Percentiles rank a stretch among this genome's conserved stretches.
Conservation (phyloP, 1,284 basidiomycete species). For the Sporisorium exsertum region DNA sequence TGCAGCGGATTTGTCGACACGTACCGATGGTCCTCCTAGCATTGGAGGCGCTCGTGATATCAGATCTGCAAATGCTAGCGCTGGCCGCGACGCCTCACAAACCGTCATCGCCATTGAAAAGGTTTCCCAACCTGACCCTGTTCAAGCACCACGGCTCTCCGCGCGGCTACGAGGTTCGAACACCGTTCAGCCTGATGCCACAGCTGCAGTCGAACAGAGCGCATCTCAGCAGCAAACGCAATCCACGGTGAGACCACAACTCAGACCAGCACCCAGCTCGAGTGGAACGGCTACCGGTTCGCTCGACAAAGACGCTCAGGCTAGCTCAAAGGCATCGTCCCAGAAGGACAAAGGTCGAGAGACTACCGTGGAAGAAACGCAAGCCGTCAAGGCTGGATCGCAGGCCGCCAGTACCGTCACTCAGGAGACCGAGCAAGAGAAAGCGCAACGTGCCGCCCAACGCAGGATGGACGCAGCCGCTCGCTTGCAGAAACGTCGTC, state of each 20-base stretch:
- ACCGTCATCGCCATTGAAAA: conserved; percentile 15
- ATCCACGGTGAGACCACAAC: neutral
- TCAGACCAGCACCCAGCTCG: neutral
- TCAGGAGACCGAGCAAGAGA: conserved; percentile 15
- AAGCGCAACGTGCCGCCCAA: conserved; percentile 17
- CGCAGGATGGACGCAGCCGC: conserved; percentile 22
- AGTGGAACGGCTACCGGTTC: neutral
- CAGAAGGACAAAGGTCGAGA: conserved; percentile 31
- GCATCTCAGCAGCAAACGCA: conserved; percentile 27
- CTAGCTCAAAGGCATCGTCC: neutral
- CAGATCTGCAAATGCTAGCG: neutral
- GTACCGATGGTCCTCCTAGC: conserved; percentile 15
- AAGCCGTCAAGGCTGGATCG: conserved; percentile 13
- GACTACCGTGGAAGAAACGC: neutral
- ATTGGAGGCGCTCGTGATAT: conserved; percentile 18
- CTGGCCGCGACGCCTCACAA: neutral
- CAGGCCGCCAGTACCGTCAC: neutral
- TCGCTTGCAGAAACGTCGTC: conserved; percentile 35
- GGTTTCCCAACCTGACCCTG: conserved; percentile 38
- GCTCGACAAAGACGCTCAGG: neutral
- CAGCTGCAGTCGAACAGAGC: conserved; percentile 25
- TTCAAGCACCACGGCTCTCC: conserved; percentile 16
- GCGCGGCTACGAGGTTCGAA: conserved; percentile 7
- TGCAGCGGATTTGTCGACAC: neutral
- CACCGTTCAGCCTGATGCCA: neutral